Conservation (phyloP, 2,329 filamentous ascomycete genomes). For the Xylariaceae sp. region DNA sequence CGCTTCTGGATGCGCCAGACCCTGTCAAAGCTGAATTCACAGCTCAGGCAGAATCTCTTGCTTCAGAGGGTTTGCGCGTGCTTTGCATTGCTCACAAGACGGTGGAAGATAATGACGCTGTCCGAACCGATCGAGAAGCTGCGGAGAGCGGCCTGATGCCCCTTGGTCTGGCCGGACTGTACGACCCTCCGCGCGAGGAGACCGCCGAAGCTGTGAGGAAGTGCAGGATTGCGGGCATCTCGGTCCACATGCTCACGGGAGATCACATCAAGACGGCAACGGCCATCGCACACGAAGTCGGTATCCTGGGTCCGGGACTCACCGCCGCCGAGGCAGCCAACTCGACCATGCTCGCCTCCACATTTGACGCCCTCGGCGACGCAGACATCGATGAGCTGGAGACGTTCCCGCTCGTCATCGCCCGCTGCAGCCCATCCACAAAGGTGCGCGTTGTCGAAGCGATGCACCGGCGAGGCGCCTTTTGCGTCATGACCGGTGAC, state of each 20-base stretch:
- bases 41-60: conserved; percentile 50
- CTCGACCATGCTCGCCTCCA: conserved; percentile 55
- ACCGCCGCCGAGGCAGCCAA: conserved; percentile 35
- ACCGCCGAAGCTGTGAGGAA: conserved; percentile 55
- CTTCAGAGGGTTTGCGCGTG: conserved; percentile 60
- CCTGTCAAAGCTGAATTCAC: conserved; percentile 42
- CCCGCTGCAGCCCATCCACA: conserved; percentile 63
- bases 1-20: conserved; percentile 44
- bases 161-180: conserved; percentile 65
- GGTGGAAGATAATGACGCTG: conserved; percentile 33
- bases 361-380: conserved; percentile 59
- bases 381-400: conserved; percentile 57
- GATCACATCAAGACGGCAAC: conserved; percentile 64
- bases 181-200: conserved; percentile 66
- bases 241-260: conserved; percentile 65
- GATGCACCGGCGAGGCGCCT: conserved; percentile 61
- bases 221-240: conserved; percentile 57
- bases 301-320: conserved; percentile 44
- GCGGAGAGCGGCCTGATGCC: conserved; percentile 56
- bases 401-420: conserved; percentile 60
- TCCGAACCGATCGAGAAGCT: conserved; percentile 43
- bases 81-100: conserved; percentile 57
- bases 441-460: conserved; percentile 74
- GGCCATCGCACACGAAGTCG: conserved; percentile 60
- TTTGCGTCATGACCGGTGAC: conserved; percentile 71